Base-by-base conservation (phyloP, 2,329 filamentous ascomycete species). In the Epichloe coenophiala region DNA sequence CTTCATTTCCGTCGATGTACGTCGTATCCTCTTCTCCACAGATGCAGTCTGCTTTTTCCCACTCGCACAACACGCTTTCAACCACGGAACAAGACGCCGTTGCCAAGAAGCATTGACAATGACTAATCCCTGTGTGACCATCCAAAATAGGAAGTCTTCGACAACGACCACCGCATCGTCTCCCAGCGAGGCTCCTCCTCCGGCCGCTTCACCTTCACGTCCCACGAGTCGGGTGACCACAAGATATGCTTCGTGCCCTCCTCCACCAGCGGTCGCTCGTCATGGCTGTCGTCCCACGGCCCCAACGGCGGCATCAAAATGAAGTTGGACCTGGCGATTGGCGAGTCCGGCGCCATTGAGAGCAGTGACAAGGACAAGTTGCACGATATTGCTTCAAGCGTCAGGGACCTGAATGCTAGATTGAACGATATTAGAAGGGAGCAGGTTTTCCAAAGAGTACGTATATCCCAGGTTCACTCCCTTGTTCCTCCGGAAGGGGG, bases 101-200 rank as follows among this genome's bases (percentile, higher is more conserved):
- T 13, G 7, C 5, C 41, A 31, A 31, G 9, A 31, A 31, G 9
- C 12, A 21, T 9, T 31, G 31, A 31, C 31, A 31, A 31, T 31
- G 31, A 45, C 31, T 42, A 17, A 39, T 38, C 37, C 6, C 17
- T 21, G 7, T 48, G 12, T 21, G 39, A 23, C 15, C 43, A 35
- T 38, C 49, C 37, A 19, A 36, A 27, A 51, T 54, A 85, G 79
- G 93, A 98, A 75, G 79, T 85, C 62, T 98, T 98, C 70, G 90
- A 97, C 77, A 91, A 94, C 69, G 85, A 97, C 74, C 93, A 98
- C 78, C 89, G 90, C 56, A 86, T 98, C 55, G 87, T 97, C 56
- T 87, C 84, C 57, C 88, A 95, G 70, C 84, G 84, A 54, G 90
- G 91, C 61, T 70, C 77, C 41, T 71, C 80, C 54, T 73, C 78